Evolutionary conservation across 768 basidiomycete genomes (phyloP), one percentile per base, ranked within the genome.

Genomic region (Mycena amicta): DNA sequence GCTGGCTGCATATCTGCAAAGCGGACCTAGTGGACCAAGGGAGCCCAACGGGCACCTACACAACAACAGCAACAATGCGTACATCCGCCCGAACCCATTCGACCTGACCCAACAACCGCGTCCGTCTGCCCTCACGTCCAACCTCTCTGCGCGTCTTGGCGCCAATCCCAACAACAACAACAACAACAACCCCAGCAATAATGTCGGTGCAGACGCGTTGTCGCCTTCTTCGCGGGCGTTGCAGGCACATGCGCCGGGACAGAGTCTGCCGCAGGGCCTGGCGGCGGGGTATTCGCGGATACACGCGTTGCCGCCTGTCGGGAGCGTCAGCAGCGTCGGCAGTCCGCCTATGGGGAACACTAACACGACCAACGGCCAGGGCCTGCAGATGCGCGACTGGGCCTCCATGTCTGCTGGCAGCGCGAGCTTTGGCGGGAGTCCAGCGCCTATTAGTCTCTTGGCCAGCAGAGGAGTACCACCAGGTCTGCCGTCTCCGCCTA

Each of bases 281-380:
- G 95, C 94, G 0, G 92, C 92, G 0, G 95, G 94, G 0, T 88
- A 94, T 68, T 94, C 92, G 27, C 82, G 94, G 57, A 88, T 98
- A 56, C 95, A 98, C 65, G 89, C 94, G 1, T 75, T 81, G 12
- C 81, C 81, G 3, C 80, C 80, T 2, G 55, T 77, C 20, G 72
- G 71, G 2, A 76, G 58, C 27, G 37, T 51, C 58, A 18, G 56
- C 58, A 63, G 66, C 33, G 50, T 46, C 5, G 28, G 50, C 26
- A 59, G 50, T 43, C 28, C 52, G 5, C 27, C 22, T 37, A 29
- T 37, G 26, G 28, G 27, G 13, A 50, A 20, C 3, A 49, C n/a
- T 22, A 13, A 27, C 22, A 33, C 22, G 5, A 13, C 50, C 47
- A 2, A 20, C 59, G 49, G 64, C 57, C 28, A 12, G 6, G 26